These are phyloP conservation scores for Malassezia caprae DNA, from an alignment of 1,284 basidiomycete species.

Conservation along the genomic window DNA sequence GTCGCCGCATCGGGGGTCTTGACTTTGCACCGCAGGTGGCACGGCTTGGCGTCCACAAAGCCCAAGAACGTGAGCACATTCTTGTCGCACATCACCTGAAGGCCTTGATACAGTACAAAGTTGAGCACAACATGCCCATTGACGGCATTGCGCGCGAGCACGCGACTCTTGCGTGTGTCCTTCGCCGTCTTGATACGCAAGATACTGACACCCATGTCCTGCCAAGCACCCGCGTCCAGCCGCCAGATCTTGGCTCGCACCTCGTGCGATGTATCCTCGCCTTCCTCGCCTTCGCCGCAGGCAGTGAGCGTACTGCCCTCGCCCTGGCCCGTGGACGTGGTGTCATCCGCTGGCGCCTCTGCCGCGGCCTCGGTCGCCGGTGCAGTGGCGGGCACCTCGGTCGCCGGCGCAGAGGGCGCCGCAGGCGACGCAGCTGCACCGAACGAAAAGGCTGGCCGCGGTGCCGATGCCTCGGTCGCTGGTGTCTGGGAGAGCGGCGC, in stretches of 20 bases:
- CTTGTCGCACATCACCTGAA: constrained; percentile 26
- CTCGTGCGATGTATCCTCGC: constrained; percentile 25
- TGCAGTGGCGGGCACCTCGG: constrained; percentile 6
- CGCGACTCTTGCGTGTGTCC: constrained; percentile 21
- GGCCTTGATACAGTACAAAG: constrained; percentile 27
- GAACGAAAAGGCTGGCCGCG: constrained; percentile 17
- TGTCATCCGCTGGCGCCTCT: not conserved
- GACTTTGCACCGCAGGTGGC: constrained; percentile 34
- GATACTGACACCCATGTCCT: constrained; percentile 35
- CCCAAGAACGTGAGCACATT: constrained; percentile 31
- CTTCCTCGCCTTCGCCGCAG: constrained; percentile 37
- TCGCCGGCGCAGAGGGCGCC: not conserved
- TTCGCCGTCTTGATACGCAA: constrained; percentile 32
- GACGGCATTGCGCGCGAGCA: constrained; percentile 37
- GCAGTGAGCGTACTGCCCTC: not conserved
- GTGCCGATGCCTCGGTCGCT: not conserved
- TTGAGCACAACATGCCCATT: constrained; percentile 40
- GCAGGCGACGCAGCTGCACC: constrained; percentile 3
- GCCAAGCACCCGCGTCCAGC: constrained; percentile 30
- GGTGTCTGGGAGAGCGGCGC: not conserved
- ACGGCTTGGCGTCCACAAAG: constrained; percentile 28
- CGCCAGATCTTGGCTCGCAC: constrained; percentile 39
- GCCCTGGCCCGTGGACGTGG: not conserved
- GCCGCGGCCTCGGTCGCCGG: not conserved
- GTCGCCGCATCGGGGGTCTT: constrained; percentile 30